Evolutionary conservation across 331 rosid genomes (phyloP).

Genomic region (Spiraea crenata): DNA sequence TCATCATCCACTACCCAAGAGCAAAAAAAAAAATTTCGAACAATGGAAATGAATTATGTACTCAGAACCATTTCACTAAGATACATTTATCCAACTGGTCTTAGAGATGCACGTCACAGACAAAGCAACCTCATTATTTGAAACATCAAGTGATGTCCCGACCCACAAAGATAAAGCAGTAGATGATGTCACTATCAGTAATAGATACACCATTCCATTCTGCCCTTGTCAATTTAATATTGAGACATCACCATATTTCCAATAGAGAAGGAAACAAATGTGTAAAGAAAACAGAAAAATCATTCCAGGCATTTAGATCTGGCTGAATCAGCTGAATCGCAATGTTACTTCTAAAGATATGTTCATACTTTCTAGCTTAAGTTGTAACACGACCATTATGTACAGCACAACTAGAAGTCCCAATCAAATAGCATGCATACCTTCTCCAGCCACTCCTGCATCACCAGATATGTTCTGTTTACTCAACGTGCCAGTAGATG

Average conservation of each 20-base stretch:
- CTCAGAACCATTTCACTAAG: background rate
- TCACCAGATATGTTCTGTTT: slow-evolving; percentile 45
- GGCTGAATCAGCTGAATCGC: background rate
- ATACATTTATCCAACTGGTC: background rate
- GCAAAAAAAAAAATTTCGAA: background rate
- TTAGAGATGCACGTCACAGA: background rate
- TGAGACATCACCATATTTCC: background rate
- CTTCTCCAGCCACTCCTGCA: slow-evolving; percentile 47
- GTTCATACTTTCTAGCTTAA: background rate
- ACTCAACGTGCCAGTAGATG: slow-evolving; percentile 41
- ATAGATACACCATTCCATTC: background rate
- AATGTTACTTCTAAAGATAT: background rate
- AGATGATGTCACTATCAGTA: background rate
- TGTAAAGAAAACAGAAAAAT: background rate
- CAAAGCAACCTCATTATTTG: background rate
- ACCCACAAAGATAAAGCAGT: background rate
- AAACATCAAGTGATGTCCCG: slow-evolving; percentile 4
- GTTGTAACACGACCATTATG: background rate
- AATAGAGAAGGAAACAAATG: background rate
- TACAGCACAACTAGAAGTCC: background rate
- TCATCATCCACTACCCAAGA: background rate
- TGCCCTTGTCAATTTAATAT: background rate
- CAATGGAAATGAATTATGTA: background rate
- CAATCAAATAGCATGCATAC: slow-evolving; percentile 39
- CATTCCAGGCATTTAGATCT: background rate